Conservation (phyloP, 805 yeast species). For the Scheffersomyces amazonensis region DNA sequence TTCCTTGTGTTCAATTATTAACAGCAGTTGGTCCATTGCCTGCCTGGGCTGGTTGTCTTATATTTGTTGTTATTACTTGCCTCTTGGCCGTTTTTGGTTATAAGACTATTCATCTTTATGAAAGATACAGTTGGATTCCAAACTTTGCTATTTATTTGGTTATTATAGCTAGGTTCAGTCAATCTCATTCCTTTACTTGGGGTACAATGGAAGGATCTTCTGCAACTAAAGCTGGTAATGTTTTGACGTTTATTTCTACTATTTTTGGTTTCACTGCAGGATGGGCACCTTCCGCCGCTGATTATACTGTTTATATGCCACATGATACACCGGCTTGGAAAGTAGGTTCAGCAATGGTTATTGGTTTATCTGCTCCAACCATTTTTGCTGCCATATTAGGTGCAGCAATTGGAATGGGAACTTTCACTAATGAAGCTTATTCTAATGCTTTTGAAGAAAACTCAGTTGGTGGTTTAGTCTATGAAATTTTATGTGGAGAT, state of each 20-base stretch:
- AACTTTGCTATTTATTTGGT: constrained; percentile 24
- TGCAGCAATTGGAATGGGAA: constrained; percentile 30
- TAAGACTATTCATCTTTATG: constrained; percentile 27
- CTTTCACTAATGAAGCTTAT: constrained; percentile 17
- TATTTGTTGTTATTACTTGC: constrained; percentile 27
- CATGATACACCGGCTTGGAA: constrained; percentile 23
- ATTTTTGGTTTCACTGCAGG: constrained; percentile 33
- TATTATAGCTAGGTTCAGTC: constrained; percentile 25
- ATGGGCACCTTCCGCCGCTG: constrained; percentile 33
- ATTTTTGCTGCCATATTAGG: constrained; percentile 29
- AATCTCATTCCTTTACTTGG: constrained; percentile 20
- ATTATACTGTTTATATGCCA: constrained; percentile 32
- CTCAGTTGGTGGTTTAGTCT: constrained; percentile 30
- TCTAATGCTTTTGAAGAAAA: constrained; percentile 15
- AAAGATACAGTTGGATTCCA: constrained; percentile 32
- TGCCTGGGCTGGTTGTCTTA: constrained; percentile 34
- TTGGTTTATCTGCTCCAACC: constrained; percentile 24
- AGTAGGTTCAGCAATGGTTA: constrained; percentile 22
- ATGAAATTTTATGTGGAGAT: constrained; percentile 22
- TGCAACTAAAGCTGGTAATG: constrained; percentile 23
- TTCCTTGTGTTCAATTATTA: constrained; percentile 28
- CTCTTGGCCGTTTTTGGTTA: constrained; percentile 30
- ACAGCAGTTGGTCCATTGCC: constrained; percentile 26
- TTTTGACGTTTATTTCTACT: constrained; percentile 23
- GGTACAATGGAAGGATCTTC: constrained; percentile 25